These are phyloP conservation scores for Heteromeles arbutifolia DNA, from an alignment of 306 rosid species.

Conservation along the genomic window DNA sequence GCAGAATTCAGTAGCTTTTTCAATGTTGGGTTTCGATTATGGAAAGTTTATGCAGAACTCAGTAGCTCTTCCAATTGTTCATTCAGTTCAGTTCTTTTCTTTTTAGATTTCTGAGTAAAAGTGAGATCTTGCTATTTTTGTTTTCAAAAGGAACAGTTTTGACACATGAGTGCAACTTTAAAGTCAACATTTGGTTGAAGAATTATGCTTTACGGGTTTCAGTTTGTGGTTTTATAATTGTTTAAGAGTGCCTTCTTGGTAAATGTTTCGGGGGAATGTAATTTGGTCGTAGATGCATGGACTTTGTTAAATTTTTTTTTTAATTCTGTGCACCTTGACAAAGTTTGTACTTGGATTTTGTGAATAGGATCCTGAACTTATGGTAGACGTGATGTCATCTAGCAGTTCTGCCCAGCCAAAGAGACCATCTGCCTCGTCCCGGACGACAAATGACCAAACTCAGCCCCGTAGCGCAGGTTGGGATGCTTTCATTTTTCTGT, in stretches of 20 bases:
- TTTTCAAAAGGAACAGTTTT: neutral
- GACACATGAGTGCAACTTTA: neutral
- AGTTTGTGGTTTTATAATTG: neutral
- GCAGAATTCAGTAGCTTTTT: no score
- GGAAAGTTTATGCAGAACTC: no score
- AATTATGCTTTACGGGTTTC: neutral
- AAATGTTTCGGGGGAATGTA: neutral
- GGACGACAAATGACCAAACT: slow-evolving; percentile 47
- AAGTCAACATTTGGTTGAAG: neutral
- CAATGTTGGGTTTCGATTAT: no score
- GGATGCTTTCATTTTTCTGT: neutral
- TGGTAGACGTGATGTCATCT: slow-evolving; percentile 66
- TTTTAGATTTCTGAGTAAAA: no score
- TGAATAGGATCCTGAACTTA: slow-evolving; percentile 74
- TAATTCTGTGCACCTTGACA: neutral
- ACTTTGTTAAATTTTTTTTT: neutral
- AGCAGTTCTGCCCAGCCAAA: slow-evolving; percentile 57
- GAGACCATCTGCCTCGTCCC: slow-evolving; percentile 43
- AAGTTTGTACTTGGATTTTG: slow-evolving; percentile 11
- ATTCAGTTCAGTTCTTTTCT: no score
- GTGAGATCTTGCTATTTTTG: neutral
- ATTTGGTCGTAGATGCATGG: neutral
- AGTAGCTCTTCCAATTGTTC: no score
- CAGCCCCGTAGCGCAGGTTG: slow-evolving; percentile 54
- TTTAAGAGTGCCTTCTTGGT: neutral